Conservation (phyloP, 805 yeast species). For the Diddensiella transvaalensis region DNA sequence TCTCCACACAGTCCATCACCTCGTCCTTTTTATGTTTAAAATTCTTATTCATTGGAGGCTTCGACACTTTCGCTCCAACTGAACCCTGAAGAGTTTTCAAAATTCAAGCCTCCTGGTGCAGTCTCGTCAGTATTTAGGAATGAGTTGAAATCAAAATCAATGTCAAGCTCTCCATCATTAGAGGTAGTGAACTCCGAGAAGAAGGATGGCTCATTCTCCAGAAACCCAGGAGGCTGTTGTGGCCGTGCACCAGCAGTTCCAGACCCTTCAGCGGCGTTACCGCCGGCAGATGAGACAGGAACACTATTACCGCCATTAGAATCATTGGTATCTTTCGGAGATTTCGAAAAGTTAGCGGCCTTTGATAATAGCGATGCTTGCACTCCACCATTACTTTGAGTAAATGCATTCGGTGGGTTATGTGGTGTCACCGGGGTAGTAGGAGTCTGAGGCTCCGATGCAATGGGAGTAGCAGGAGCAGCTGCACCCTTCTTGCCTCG, state of each 20-base stretch:
- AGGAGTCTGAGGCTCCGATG: constrained; percentile 42
- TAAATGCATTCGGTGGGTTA: constrained; percentile 27
- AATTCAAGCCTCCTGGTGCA: constrained; percentile 8
- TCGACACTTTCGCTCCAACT: constrained; percentile 19
- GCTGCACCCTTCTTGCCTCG: constrained; percentile 24
- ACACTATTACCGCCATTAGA: constrained; percentile 5
- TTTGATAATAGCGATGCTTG: constrained; percentile 19
- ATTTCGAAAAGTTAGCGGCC: constrained; percentile 21
- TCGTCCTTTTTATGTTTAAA: not conserved
- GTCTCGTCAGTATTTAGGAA: constrained; percentile 40
- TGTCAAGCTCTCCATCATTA: constrained; percentile 31
- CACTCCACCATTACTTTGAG: constrained; percentile 7
- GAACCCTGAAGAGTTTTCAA: constrained; percentile 17
- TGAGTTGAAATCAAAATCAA: constrained; percentile 43
- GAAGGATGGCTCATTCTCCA: constrained; percentile 36
- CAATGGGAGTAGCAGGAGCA: constrained; percentile 27
- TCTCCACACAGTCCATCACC: no score
- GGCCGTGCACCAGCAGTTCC: constrained; percentile 2
- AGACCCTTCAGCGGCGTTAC: constrained; percentile 1
- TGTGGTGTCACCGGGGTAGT: constrained; percentile 41
- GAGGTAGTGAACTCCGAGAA: constrained; percentile 28
- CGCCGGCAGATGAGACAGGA: not conserved
- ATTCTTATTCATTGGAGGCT: constrained; percentile 13
- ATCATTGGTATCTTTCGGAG: constrained; percentile 5
- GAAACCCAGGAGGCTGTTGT: constrained; percentile 23